phyloP scores from a whole-genome alignment of 164 flowering plant genomes.

The Nymphaea thermarum region DNA sequence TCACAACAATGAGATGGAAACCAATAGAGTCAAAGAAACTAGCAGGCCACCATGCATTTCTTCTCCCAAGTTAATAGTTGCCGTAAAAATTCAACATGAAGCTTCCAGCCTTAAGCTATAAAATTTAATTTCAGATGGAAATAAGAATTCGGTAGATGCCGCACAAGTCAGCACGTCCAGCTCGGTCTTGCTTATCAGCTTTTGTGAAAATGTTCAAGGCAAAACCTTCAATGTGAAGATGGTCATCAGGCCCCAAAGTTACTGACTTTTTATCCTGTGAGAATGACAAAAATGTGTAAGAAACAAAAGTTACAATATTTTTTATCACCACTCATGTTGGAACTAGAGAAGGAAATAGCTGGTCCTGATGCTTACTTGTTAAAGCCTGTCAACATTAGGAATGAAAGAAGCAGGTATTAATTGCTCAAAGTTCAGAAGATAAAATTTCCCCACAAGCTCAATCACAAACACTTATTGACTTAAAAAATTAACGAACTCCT shows the following conservation, averaged over 20 bases:
- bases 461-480: too few relatives aligned
- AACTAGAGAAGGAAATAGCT: background rate
- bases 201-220: slow-evolving; percentile 79
- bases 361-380: background rate
- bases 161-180: slow-evolving; percentile 93
- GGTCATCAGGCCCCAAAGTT: slow-evolving; percentile 74
- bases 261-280: slow-evolving; percentile 84
- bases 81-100: too few relatives aligned
- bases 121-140: background rate
- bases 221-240: slow-evolving; percentile 83
- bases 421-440: too few relatives aligned
- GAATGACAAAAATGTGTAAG: background rate
- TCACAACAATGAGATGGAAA: background rate
- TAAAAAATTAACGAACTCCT: too few relatives aligned
- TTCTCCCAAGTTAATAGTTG: background rate
- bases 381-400: background rate
- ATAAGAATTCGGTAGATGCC: slow-evolving; percentile 6
- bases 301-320: background rate
- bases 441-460: too few relatives aligned
- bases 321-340: background rate
- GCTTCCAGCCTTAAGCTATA: too few relatives aligned
- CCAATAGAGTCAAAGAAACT: too few relatives aligned
- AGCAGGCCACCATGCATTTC: background rate
- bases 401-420: background rate
- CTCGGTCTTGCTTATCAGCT: slow-evolving; percentile 97